A percentile compares a stretch with the other conserved stretches of the same genome.
phyloP scores from a whole-genome alignment of 495 filamentous ascomycete species.

The Talaromyces ruber region DNA sequence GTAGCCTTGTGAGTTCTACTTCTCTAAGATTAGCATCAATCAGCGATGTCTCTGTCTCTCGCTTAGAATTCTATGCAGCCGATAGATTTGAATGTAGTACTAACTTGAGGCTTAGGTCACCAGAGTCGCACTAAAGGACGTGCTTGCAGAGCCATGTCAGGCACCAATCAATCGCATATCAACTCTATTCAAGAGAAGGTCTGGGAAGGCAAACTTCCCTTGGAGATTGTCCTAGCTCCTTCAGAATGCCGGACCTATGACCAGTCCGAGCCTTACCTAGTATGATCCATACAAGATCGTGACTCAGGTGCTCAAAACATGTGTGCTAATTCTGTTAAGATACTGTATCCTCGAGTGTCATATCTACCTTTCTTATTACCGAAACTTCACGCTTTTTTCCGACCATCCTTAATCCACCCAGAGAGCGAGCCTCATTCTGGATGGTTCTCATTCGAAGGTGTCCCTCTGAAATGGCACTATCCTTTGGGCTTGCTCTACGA shows the following conservation, averaged over 20 bases:
- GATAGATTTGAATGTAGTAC: background rate
- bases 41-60: background rate
- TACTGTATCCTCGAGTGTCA: conserved; percentile 44
- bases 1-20: background rate
- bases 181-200: conserved; percentile 34
- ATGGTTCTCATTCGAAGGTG: conserved; percentile 64
- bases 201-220: conserved; percentile 43
- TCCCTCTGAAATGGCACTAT: conserved; percentile 84
- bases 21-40: background rate
- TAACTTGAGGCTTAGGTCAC: background rate
- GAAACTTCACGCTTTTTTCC: conserved; percentile 72
- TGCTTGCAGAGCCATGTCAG: conserved; percentile 1
- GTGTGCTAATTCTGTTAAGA: conserved; percentile 17
- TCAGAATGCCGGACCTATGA: conserved; percentile 47
- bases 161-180: conserved; percentile 5
- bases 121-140: background rate
- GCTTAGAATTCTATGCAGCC: background rate
- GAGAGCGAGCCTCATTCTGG: conserved; percentile 47
- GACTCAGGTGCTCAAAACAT: background rate
- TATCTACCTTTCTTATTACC: conserved; percentile 70
- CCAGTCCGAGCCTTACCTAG: conserved; percentile 45
- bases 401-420: conserved; percentile 59
- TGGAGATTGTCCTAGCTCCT: conserved; percentile 43
- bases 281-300: conserved; percentile 12
- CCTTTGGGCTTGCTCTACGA: conserved; percentile 84